These are phyloP conservation scores for Lactuca sativa DNA, from an alignment of 129 eudicot genomes.

Conservation along the genomic window DNA sequence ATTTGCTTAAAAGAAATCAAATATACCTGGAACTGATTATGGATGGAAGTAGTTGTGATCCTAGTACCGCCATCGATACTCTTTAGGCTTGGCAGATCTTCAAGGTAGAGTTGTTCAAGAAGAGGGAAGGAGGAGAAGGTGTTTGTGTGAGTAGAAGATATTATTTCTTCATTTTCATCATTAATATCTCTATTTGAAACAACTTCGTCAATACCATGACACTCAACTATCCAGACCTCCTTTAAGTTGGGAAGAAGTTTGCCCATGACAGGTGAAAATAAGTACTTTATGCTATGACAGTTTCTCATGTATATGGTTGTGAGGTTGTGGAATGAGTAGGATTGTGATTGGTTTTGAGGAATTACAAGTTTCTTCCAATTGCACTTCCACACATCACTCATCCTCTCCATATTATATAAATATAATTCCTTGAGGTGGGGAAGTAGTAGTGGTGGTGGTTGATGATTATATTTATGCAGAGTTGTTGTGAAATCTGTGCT, in stretches of 20 bases:
- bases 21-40: too few relatives aligned
- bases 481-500: not conserved
- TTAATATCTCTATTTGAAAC: slow-evolving; percentile 3
- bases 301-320: not conserved
- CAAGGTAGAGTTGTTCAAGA: not conserved
- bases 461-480: not conserved
- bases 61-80: not conserved
- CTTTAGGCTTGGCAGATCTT: not conserved
- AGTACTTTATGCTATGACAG: slow-evolving; percentile 2
- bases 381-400: slow-evolving; percentile 16
- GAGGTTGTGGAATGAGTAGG: slow-evolving; percentile 8
- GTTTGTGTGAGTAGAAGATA: not conserved
- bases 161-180: not conserved
- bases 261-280: slow-evolving; percentile 8
- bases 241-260: not conserved
- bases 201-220: slow-evolving; percentile 12
- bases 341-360: not conserved
- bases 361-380: not conserved
- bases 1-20: too few relatives aligned
- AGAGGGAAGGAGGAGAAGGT: too few relatives aligned
- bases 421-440: not conserved
- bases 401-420: not conserved
- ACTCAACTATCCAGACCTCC: not conserved
- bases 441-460: not conserved
- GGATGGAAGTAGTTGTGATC: not conserved